Evolutionary conservation across 2,329 filamentous ascomycete species (phyloP).

Genomic region (Beauveria brongniartii): DNA sequence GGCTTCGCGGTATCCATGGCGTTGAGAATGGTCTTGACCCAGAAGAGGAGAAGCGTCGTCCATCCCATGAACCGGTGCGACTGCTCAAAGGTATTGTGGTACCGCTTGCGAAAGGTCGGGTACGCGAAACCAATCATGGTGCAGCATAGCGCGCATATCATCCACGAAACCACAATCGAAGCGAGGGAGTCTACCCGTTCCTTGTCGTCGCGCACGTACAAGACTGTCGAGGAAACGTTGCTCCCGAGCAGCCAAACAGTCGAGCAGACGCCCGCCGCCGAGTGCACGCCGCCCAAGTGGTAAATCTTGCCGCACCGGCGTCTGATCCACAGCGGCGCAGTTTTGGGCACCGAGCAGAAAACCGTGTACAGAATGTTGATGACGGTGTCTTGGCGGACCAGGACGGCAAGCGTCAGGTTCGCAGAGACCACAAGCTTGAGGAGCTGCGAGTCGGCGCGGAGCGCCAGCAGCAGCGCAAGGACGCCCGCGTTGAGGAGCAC

Average conservation of each 20-base stretch:
- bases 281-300: constrained; percentile 45
- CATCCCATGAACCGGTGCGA: constrained; percentile 69
- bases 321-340: constrained; percentile 40
- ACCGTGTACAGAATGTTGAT: constrained; percentile 43
- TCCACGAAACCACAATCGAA: constrained; percentile 42
- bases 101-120: constrained; percentile 51
- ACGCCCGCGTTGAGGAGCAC: constrained; percentile 43
- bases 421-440: constrained; percentile 35
- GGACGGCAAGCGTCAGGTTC: constrained; percentile 41
- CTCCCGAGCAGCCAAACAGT: constrained; percentile 42
- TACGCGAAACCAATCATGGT: constrained; percentile 55
- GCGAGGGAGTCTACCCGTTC: constrained; percentile 20
- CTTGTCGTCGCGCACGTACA: constrained; percentile 15
- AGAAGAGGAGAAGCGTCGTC: constrained; percentile 57
- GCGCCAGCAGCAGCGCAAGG: constrained; percentile 33
- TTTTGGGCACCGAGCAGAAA: constrained; percentile 36
- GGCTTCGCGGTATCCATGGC: constrained; percentile 34
- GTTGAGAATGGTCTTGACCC: constrained; percentile 51
- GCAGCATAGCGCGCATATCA: constrained; percentile 49
- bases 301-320: constrained; percentile 42
- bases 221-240: constrained; percentile 29
- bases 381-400: constrained; percentile 45
- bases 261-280: constrained; percentile 40
- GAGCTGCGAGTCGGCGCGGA: constrained; percentile 27
- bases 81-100: constrained; percentile 63